phyloP scores from a whole-genome alignment of 164 flowering plant species.

The Dillenia turbinata region DNA sequence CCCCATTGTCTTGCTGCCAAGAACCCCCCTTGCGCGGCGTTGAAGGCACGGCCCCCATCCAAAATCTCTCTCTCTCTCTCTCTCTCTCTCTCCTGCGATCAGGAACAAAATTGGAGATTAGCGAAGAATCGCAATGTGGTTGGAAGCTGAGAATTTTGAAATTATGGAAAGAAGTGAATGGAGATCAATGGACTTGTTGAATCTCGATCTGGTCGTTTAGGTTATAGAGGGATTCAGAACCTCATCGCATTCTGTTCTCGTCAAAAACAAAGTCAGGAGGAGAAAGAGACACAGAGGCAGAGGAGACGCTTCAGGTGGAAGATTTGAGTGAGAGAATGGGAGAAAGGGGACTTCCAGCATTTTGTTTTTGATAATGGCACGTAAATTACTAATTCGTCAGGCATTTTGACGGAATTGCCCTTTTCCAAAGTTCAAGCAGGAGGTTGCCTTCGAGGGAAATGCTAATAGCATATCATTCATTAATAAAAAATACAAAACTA shows the following conservation, averaged over 20 bases:
- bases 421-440: too few relatives aligned
- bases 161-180: too few relatives aligned
- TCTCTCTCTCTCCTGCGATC: conserved; percentile 3
- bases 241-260: conserved; percentile 5
- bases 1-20: conserved; percentile 67
- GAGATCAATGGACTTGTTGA: too few relatives aligned
- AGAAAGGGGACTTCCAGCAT: not conserved
- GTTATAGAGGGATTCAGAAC: not conserved
- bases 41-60: conserved; percentile 89
- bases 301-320: conserved; percentile 25
- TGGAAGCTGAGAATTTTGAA: too few relatives aligned
- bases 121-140: not conserved
- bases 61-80: not conserved
- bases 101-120: conserved; percentile 1
- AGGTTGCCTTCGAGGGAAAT: too few relatives aligned
- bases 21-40: conserved; percentile 50
- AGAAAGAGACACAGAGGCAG: conserved; percentile 9
- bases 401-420: too few relatives aligned
- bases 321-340: conserved; percentile 16
- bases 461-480: too few relatives aligned
- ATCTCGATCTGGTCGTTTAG: too few relatives aligned
- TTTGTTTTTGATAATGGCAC: too few relatives aligned
- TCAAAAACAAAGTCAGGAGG: not conserved
- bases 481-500: too few relatives aligned
- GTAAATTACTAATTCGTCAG: too few relatives aligned